A percentile compares a stretch with the other conserved stretches of the same genome.
Conservation (phyloP, 306 rosid species). For the Castanea crenata region DNA sequence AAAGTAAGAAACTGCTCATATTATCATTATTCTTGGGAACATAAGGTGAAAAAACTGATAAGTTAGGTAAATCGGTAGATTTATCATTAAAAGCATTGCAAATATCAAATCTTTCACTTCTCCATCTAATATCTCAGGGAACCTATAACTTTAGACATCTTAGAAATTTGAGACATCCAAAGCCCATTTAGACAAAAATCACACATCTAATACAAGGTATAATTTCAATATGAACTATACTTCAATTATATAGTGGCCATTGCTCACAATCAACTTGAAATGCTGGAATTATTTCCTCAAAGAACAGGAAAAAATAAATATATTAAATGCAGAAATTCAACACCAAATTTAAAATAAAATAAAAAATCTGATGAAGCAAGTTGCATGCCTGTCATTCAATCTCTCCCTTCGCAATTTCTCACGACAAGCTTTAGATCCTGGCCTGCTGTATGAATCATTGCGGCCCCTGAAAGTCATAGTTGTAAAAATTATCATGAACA, state of each 20-base stretch:
- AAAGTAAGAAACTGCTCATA: neutral
- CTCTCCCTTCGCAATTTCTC: constrained; percentile 85
- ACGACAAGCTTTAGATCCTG: constrained; percentile 79
- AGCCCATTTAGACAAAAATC: neutral
- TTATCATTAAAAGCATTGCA: neutral
- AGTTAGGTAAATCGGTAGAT: neutral
- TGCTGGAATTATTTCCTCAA: neutral
- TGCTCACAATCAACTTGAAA: neutral
- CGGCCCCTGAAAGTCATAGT: constrained; percentile 46
- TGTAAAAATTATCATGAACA: constrained; percentile 14
- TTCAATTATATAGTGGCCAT: neutral
- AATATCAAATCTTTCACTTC: neutral
- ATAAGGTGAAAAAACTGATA: neutral
- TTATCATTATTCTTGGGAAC: neutral
- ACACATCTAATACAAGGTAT: neutral
- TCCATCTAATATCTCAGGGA: constrained; percentile 3
- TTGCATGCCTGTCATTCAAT: constrained; percentile 80
- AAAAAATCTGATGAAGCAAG: neutral
- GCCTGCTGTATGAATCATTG: constrained; percentile 43
- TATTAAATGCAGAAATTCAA: neutral
- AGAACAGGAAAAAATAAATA: neutral
- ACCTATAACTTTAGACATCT: neutral
- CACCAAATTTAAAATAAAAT: neutral
- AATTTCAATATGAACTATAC: neutral
- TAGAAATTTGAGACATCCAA: neutral